Base-by-base conservation (phyloP, 2,329 filamentous ascomycete genomes). In the Ceratocystis eucalypticola region DNA sequence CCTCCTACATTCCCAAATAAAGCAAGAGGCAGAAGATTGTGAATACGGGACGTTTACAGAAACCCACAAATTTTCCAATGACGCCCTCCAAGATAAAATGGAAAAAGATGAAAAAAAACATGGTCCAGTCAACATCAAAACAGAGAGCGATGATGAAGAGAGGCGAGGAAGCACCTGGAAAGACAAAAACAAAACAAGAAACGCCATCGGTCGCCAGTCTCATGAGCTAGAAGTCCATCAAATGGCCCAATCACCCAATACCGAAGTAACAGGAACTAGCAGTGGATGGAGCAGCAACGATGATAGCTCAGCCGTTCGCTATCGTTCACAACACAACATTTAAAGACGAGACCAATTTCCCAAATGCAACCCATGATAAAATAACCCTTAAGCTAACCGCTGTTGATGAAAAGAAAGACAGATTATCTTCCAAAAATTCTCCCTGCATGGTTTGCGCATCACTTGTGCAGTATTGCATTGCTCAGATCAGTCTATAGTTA, bases 31-130 rank as follows among this genome's bases (percentile, higher is more conserved):
- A 7, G 55, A 59, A 37, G 28, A 37, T 15, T 0, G 8, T 10
- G 25, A 8, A 30, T 37, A 33, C 17, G 17, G 5, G 7, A n/a
- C 15, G 17, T 5, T n/a, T 28, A 37, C 55, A 37, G 15, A 59
- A 59, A 37, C 12, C 1, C 15, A 2, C 5, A 22, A 28, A 20
- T 20, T 10, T 33, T 7, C 25, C 7, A 12, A n/a, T 2, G 44
- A 74, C 69, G 10, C 69, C 69, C 25, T 64, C 69, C 1, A 30
- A 69, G 67, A 68, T 15, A 37, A 22, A 45, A 64, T 50, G 33
- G 63, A 55, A 37, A 69, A 67, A 63, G 33, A 45, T 22, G 64
- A 45, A 22, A 64, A 70, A 62, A 53, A 64, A 33, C 67, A 71
- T 25, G 70, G 64, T 17, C 25, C 8, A 1, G 25, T 22, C 22